These are phyloP conservation scores for Lenzites betulinus DNA, from an alignment of 768 basidiomycete species.

Conservation along the genomic window DNA sequence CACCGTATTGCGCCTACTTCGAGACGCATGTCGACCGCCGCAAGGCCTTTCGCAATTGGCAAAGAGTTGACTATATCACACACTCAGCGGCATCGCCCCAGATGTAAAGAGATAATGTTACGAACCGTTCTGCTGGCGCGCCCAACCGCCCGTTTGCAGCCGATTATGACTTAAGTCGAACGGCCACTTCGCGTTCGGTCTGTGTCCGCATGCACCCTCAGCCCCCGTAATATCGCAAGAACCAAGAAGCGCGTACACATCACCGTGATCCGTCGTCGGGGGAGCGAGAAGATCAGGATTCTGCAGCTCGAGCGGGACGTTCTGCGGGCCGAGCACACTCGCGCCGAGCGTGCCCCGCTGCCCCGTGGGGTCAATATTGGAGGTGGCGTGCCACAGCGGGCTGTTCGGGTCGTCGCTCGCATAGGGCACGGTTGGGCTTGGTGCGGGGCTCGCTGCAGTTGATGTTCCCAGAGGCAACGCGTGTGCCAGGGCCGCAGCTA, in stretches of 20 bases:
- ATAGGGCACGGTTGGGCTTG: constrained; percentile 23
- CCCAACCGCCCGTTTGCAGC: constrained; percentile 62
- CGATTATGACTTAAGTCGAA: constrained; percentile 57
- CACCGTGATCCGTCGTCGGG: constrained; percentile 37
- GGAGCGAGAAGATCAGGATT: constrained; percentile 36
- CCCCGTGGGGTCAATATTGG: constrained; percentile 39
- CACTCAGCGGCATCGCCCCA: not conserved
- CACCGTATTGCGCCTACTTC: constrained; percentile 35
- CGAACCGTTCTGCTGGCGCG: constrained; percentile 54
- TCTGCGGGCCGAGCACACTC: constrained; percentile 35
- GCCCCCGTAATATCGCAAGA: not conserved
- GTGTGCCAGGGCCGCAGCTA: constrained; percentile 2
- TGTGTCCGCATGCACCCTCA: constrained; percentile 17
- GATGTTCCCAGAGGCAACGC: constrained; percentile 7
- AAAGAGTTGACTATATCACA: constrained; percentile 40
- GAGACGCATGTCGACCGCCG: constrained; percentile 35
- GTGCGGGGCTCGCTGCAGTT: constrained; percentile 33
- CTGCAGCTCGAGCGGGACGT: constrained; percentile 35
- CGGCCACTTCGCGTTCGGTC: constrained; percentile 57
- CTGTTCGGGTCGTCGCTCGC: constrained; percentile 29
- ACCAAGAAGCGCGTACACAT: constrained; percentile 24
- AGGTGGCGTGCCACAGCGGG: constrained; percentile 15
- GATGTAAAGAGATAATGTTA: not conserved
- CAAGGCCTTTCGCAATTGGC: constrained; percentile 51
- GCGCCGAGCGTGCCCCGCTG: constrained; percentile 29